Conservation (phyloP, 2,329 filamentous ascomycete genomes). For the Sporothrix inflata region DNA sequence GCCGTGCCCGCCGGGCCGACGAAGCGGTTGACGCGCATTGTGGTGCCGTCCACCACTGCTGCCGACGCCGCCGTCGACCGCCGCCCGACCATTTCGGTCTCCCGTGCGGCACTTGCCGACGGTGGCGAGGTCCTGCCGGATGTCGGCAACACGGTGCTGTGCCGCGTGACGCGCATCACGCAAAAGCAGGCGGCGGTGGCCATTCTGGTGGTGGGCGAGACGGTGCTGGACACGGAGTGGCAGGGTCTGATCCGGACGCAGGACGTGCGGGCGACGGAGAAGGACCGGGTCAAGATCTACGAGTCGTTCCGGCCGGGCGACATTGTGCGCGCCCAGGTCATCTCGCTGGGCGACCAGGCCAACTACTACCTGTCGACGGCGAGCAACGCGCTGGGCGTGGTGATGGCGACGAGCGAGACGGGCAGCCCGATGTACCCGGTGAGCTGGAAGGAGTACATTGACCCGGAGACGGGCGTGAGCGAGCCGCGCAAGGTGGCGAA, state of each 20-base stretch:
- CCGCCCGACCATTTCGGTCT: slow-evolving; percentile 60
- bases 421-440: slow-evolving; percentile 91
- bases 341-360: slow-evolving; percentile 88
- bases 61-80: slow-evolving; percentile 45
- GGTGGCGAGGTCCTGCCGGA: slow-evolving; percentile 72
- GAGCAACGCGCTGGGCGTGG: slow-evolving; percentile 87
- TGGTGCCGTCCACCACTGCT: slow-evolving; percentile 42
- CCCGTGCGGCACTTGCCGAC: slow-evolving; percentile 45
- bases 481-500: slow-evolving; percentile 93
- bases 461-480: slow-evolving; percentile 73
- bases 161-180: slow-evolving; percentile 81
- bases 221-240: slow-evolving; percentile 76
- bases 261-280: slow-evolving; percentile 93
- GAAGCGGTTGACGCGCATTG: slow-evolving; percentile 64
- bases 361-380: slow-evolving; percentile 96
- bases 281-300: slow-evolving; percentile 88
- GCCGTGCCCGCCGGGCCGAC: slow-evolving; percentile 45
- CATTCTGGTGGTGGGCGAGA: slow-evolving; percentile 79
- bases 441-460: slow-evolving; percentile 93
- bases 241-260: slow-evolving; percentile 84
- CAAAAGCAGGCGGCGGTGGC: slow-evolving; percentile 82
- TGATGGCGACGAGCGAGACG: slow-evolving; percentile 86
- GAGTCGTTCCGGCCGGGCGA: slow-evolving; percentile 93
- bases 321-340: slow-evolving; percentile 84
- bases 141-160: slow-evolving; percentile 79